phyloP scores from a whole-genome alignment of 176 grass and related monocot species.

The Tillandsia leiboldiana region DNA sequence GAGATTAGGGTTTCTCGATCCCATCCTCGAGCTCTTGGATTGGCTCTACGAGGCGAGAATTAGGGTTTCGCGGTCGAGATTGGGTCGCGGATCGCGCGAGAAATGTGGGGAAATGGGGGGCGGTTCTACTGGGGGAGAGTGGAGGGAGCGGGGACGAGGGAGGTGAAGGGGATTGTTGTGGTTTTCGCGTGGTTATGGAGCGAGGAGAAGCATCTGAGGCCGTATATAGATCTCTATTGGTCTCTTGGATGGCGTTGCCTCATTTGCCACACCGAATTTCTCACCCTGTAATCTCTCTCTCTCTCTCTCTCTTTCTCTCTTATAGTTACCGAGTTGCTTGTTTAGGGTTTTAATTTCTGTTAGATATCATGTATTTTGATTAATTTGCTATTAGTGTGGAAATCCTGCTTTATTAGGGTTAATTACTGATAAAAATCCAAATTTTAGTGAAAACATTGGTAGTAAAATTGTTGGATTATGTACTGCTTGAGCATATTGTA shows the following conservation, averaged over 20 bases:
- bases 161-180: constrained; percentile 58
- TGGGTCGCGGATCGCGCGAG: not conserved
- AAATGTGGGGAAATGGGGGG: constrained; percentile 73
- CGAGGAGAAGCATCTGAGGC: constrained; percentile 66
- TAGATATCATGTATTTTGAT: not conserved
- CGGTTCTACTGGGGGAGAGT: constrained; percentile 57
- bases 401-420: not conserved
- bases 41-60: not conserved
- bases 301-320: not conserved
- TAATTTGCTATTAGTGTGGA: not conserved
- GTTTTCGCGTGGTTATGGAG: constrained; percentile 82
- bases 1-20: constrained; percentile 7
- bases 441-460: not conserved
- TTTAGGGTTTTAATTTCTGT: not conserved
- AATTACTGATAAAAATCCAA: not conserved
- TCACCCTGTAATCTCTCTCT: constrained; percentile 43
- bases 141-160: constrained; percentile 11
- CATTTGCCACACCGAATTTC: constrained; percentile 84
- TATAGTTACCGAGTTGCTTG: not conserved
- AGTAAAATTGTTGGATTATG: not conserved
- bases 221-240: constrained; percentile 75
- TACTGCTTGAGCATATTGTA: too few relatives aligned
- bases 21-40: too few relatives aligned
- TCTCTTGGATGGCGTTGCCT: constrained; percentile 79
- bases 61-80: not conserved